Percentiles rank a stretch among this genome's conserved stretches.
phyloP scores from a whole-genome alignment of 805 yeast species.

The Yarrowia porcina region DNA sequence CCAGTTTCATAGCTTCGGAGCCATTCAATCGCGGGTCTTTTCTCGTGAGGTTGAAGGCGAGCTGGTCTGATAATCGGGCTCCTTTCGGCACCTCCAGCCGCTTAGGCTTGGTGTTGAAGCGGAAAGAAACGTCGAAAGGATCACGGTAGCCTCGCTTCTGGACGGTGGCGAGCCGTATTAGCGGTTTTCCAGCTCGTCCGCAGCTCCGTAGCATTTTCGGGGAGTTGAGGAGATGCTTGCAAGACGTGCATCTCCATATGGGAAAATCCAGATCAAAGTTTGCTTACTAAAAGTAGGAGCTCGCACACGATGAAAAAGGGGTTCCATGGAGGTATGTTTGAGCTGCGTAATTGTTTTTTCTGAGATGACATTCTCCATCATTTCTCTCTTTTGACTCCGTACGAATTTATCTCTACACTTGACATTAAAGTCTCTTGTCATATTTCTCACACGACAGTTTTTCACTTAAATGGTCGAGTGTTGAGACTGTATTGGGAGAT shows the following conservation, averaged over 20 bases:
- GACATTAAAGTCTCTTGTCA: no score
- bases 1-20: neutral
- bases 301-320: no score
- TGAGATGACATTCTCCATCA: no score
- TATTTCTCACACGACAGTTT: no score
- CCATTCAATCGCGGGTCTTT: neutral
- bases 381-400: no score
- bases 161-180: neutral
- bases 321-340: no score
- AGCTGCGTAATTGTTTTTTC: no score
- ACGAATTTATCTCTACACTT: no score
- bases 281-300: no score
- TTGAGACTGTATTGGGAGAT: no score
- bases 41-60: neutral
- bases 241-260: neutral
- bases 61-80: neutral
- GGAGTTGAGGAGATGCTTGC: neutral
- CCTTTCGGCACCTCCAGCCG: neutral
- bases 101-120: neutral
- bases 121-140: neutral
- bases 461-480: no score
- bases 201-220: slow-evolving; percentile 14
- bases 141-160: neutral
- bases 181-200: slow-evolving; percentile 3
- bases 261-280: neutral